Base-by-base conservation (phyloP, 2,329 filamentous ascomycete species). In the Exserohilum turcica region DNA sequence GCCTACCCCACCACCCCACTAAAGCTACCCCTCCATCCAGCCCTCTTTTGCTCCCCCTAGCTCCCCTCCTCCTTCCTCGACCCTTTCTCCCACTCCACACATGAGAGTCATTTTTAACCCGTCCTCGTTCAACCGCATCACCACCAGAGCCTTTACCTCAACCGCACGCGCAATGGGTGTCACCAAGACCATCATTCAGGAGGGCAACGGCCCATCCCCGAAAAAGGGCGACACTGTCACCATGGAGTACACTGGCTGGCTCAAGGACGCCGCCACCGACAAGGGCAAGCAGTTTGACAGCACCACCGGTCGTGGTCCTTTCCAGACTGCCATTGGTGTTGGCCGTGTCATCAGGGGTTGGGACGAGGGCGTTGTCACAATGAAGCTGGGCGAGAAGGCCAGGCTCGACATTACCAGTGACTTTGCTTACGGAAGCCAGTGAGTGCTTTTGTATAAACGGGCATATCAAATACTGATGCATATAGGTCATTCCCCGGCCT, bases 351-450 rank as follows among this genome's bases (percentile, higher is more conserved):
- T 97, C 79, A 85, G 84, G 80, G 92, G 78, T 59, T 80, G 78
- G 78, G 78, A 80, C 58, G 78, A 96, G 78, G 92, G 88, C 63
- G 65, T 66, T 36, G 56, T 64, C n/a, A 80, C 85, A 73, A 96
- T 97, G 92, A 87, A 88, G 75, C 81, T 95, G 50, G 92, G 92
- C 73, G 93, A 97, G 84, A 92, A 90, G 82, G 88, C 91, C 47
- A 89, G 85, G 43, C 82, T 97, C 56, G 88, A 88, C 65, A 97
- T 97, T 72, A 84, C 86, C 58, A 83, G 83, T 86, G 91, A 82
- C 74, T 83, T 64, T 45, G 59, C 49, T 15, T 70, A 70, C 43
- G 67, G 67, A 43, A 40, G 16, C 47, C 63, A 67, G 59, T 64
- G 47, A 52, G 61, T 61, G 16, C 9, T 16, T 18, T 29, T 5